These are phyloP conservation scores for Fusarium dimerum DNA, from an alignment of 2,329 filamentous ascomycete genomes.

Conservation along the genomic window DNA sequence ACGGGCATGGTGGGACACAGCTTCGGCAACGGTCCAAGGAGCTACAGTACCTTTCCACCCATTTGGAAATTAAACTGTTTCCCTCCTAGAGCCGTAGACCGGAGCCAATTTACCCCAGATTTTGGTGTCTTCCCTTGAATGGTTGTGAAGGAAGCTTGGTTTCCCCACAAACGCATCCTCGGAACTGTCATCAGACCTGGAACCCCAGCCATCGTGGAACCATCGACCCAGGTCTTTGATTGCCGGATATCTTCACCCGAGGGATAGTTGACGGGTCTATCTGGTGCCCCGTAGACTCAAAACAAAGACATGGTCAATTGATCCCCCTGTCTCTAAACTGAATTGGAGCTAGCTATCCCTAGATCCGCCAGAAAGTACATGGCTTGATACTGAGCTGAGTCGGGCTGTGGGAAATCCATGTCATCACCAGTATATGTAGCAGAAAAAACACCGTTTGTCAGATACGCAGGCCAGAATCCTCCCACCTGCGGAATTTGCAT, in stretches of 20 bases:
- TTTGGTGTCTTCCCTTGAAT: neutral
- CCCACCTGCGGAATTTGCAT: neutral
- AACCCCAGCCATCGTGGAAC: no score
- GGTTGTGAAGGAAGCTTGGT: neutral
- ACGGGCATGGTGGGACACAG: no score
- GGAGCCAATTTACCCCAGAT: neutral
- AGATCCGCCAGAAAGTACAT: constrained; percentile 13
- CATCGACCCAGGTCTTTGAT: no score
- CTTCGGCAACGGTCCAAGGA: no score
- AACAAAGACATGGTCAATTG: neutral
- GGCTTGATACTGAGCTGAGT: constrained; percentile 11
- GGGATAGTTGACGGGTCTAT: no score
- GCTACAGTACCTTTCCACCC: neutral
- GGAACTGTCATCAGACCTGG: no score
- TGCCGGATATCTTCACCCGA: no score
- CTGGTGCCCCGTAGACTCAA: no score
- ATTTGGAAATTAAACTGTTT: neutral
- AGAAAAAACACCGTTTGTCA: constrained; percentile 8
- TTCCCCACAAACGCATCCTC: no score
- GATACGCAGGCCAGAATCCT: constrained; percentile 4
- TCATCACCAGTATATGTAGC: neutral
- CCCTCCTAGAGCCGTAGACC: neutral
- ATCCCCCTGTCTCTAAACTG: no score
- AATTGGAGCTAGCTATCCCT: constrained; percentile 1
- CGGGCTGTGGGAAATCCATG: constrained; percentile 12